Conservation (phyloP, 169 alveolate genomes). For the Babesia ovis region DNA sequence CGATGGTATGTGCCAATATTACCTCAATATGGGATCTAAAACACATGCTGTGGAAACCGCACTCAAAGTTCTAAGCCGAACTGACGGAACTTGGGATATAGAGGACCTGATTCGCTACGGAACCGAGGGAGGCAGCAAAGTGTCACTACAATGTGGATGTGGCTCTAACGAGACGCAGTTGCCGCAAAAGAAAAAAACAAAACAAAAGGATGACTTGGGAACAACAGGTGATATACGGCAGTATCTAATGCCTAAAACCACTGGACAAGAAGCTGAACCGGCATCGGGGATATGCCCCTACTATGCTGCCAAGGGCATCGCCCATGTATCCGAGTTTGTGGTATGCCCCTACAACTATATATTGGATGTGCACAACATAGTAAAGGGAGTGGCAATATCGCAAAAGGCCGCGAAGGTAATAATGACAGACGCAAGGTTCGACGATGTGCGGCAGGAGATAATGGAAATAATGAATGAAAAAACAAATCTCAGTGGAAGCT, state of each 20-base stretch:
- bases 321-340: slow-evolving; percentile 55
- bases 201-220: not conserved
- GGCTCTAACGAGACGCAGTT: not conserved
- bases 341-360: slow-evolving; percentile 56
- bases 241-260: not conserved
- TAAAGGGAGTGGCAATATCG: slow-evolving; percentile 21
- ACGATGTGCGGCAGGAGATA: slow-evolving; percentile 82
- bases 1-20: slow-evolving; percentile 32
- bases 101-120: slow-evolving; percentile 35
- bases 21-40: slow-evolving; percentile 44
- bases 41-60: slow-evolving; percentile 30
- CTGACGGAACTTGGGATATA: slow-evolving; percentile 39
- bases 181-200: not conserved
- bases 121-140: not conserved
- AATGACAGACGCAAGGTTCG: slow-evolving; percentile 73
- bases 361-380: slow-evolving; percentile 26
- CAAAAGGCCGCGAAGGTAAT: slow-evolving; percentile 24
- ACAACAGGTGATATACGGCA: not conserved
- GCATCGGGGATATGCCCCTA: slow-evolving; percentile 46
- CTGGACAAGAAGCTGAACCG: not conserved
- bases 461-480: slow-evolving; percentile 78
- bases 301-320: slow-evolving; percentile 48
- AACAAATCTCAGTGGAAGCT: slow-evolving; percentile 82
- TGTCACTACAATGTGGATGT: slow-evolving; percentile 7
- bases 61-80: not conserved